These are phyloP conservation scores for Lachnellula subtilissima DNA, from an alignment of 2,329 filamentous ascomycete species.

Conservation along the genomic window DNA sequence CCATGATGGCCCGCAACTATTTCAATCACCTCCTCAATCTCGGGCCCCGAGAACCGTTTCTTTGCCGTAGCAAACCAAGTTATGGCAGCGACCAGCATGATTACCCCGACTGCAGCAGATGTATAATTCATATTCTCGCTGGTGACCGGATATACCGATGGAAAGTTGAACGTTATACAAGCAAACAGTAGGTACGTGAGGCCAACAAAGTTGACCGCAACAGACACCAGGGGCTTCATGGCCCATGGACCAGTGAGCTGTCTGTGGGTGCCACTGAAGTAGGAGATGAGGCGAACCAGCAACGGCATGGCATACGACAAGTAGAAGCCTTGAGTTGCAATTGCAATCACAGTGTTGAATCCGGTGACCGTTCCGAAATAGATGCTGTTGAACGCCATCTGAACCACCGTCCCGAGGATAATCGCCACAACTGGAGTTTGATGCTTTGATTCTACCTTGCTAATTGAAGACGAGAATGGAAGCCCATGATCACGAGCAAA, in stretches of 20 bases:
- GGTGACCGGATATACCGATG: conserved; percentile 44
- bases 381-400: conserved; percentile 49
- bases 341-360: conserved; percentile 52
- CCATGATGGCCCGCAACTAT: conserved; percentile 9
- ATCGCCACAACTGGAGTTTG: conserved; percentile 47
- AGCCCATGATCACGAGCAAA: conserved; percentile 49
- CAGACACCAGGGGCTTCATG: conserved; percentile 34
- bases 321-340: conserved; percentile 54
- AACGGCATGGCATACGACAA: conserved; percentile 54
- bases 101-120: conserved; percentile 49
- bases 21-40: conserved; percentile 19
- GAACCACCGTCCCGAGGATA: conserved; percentile 41
- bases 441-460: conserved; percentile 41
- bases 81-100: conserved; percentile 44
- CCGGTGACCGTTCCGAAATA: conserved; percentile 51
- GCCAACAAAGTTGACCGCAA: conserved; percentile 43
- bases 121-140: conserved; percentile 56
- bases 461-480: conserved; percentile 44
- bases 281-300: conserved; percentile 44
- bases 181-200: conserved; percentile 49
- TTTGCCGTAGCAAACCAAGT: conserved; percentile 49
- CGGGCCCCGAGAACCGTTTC: conserved; percentile 46
- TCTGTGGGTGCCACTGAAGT: conserved; percentile 37
- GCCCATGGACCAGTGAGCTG: conserved; percentile 37
- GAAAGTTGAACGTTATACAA: conserved; percentile 53